Percentiles rank a stretch among this genome's conserved stretches.
These are phyloP conservation scores for Coemansia sp. DNA, from an alignment of 192 early-diverging fungal species.

Conservation along the genomic window DNA sequence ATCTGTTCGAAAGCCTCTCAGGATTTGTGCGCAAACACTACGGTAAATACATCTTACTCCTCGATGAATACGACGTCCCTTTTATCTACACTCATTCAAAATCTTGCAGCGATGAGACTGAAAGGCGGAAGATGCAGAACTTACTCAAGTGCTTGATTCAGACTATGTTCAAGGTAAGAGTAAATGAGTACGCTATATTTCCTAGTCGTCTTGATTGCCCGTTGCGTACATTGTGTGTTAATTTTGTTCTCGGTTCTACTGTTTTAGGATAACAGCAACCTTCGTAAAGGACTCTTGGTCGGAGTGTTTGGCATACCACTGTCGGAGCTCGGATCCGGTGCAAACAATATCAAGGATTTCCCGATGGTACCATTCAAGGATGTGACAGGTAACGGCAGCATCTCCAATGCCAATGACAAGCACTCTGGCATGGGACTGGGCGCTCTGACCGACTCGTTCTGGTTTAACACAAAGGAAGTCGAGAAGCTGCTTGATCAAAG, in stretches of 20 bases:
- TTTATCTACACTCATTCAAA: constrained; percentile 27
- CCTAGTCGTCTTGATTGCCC: background rate
- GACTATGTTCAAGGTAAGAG: constrained; percentile 39
- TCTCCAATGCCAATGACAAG: constrained; percentile 9
- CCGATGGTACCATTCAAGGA: constrained; percentile 28
- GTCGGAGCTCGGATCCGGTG: constrained; percentile 37
- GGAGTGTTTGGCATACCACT: constrained; percentile 42
- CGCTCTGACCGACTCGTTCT: constrained; percentile 32
- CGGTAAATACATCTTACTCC: constrained; percentile 29
- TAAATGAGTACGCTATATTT: background rate
- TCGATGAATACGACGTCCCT: constrained; percentile 47
- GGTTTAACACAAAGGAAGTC: constrained; percentile 42
- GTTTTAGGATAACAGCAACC: constrained; percentile 22
- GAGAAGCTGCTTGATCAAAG: constrained; percentile 33
- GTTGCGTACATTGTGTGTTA: background rate
- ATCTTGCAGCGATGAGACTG: constrained; percentile 2
- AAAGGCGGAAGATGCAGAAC: background rate
- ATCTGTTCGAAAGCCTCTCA: constrained; percentile 24
- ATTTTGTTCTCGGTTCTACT: background rate
- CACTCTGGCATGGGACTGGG: constrained; percentile 34
- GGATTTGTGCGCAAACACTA: constrained; percentile 1
- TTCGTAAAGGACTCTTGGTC: constrained; percentile 28
- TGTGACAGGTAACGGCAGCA: constrained; percentile 26
- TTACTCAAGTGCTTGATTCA: constrained; percentile 26
- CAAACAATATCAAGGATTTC: constrained; percentile 41